Conservation (phyloP, 2,329 filamentous ascomycete species). For the Metarhizium humberi region DNA sequence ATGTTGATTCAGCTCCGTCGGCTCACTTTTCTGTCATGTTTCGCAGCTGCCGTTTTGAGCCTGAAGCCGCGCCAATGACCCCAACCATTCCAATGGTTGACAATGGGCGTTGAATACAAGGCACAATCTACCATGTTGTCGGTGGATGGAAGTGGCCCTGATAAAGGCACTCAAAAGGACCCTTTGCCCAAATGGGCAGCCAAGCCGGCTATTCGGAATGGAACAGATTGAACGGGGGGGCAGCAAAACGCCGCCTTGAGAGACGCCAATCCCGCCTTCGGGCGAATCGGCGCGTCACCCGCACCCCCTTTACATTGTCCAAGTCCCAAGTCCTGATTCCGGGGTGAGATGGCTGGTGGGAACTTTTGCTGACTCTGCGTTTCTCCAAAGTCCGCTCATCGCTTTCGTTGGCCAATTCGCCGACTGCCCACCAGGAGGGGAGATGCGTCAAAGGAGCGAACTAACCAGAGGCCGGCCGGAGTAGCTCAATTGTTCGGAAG, state of each 20-base stretch:
- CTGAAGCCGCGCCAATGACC: neutral
- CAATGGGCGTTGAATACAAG: neutral
- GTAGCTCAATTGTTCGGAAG: no score
- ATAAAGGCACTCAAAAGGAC: neutral
- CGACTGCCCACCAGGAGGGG: no score
- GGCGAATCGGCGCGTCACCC: neutral
- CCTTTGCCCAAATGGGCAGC: neutral
- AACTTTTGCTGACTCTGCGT: neutral
- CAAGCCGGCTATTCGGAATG: slow-evolving; percentile 2
- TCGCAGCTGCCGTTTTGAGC: neutral
- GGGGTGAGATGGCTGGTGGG: neutral
- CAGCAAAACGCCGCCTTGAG: neutral
- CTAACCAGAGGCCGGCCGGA: neutral
- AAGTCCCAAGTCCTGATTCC: no score
- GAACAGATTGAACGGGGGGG: neutral
- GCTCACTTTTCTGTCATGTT: neutral
- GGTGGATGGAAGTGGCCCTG: neutral
- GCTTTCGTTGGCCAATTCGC: no score
- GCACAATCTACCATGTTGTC: neutral
- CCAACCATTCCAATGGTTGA: neutral
- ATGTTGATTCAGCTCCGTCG: neutral
- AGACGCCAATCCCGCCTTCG: no score
- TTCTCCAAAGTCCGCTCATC: no score
- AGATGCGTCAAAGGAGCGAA: no score
- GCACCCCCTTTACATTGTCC: neutral